Evolutionary conservation across 495 filamentous ascomycete species (phyloP).

Genomic region (Neurospora sp.): DNA sequence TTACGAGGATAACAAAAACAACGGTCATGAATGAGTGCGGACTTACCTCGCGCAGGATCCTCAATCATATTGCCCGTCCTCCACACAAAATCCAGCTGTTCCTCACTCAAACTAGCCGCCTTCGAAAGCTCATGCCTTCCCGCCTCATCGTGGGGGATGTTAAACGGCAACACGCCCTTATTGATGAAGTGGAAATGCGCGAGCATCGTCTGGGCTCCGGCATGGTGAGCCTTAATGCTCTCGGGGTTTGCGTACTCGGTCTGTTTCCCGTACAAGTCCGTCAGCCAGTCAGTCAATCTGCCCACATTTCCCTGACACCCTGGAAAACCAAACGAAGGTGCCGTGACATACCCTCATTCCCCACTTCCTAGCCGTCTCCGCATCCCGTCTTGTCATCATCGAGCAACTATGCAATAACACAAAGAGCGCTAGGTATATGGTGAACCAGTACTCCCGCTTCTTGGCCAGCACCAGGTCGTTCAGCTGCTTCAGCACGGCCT

Average conservation of each 20-base stretch:
- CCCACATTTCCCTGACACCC: not conserved
- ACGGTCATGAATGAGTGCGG: not conserved
- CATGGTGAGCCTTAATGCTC: constrained; percentile 15
- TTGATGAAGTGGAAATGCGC: constrained; percentile 36
- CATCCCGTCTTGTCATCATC: constrained; percentile 16
- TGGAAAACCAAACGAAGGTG: not conserved
- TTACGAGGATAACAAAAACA: not conserved
- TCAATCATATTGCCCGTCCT: constrained; percentile 8
- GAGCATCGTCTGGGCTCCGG: constrained; percentile 33
- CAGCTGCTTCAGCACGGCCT: constrained; percentile 18
- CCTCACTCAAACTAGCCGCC: constrained; percentile 13
- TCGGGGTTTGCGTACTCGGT: constrained; percentile 12
- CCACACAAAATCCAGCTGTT: constrained; percentile 17
- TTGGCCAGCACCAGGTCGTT: constrained; percentile 19
- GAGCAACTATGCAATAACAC: constrained; percentile 20
- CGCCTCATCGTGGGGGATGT: constrained; percentile 3
- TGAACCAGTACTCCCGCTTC: constrained; percentile 21
- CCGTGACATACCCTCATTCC: constrained; percentile 6
- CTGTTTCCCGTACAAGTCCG: not conserved
- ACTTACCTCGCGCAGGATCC: constrained; percentile 8
- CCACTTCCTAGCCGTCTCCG: constrained; percentile 15
- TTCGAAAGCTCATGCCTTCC: constrained; percentile 12
- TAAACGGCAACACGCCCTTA: constrained; percentile 24
- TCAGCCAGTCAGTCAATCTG: not conserved
- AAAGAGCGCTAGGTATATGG: constrained; percentile 19